Percentiles rank a stretch among this genome's conserved stretches.
Conservation (phyloP, 2,329 filamentous ascomycete species). For the Fusarium sp. region DNA sequence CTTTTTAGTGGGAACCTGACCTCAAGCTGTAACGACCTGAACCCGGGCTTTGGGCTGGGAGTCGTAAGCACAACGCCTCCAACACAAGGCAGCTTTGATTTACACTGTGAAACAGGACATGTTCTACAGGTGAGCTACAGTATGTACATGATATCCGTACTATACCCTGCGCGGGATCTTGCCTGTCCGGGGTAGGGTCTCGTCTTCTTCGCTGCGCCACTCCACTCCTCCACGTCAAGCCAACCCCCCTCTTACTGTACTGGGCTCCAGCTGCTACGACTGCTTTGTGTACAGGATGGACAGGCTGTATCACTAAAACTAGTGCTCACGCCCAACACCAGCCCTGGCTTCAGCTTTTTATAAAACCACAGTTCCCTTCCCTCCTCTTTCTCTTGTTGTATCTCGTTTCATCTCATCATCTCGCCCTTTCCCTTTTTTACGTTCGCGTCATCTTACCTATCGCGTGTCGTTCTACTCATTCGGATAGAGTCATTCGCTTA, state of each 20-base stretch:
- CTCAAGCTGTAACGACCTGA: constrained; percentile 36
- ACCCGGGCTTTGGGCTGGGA: constrained; percentile 26
- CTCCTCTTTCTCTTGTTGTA: constrained; percentile 11
- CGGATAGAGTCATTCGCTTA: constrained; percentile 35
- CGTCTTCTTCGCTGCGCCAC: constrained; percentile 33
- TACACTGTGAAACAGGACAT: constrained; percentile 3
- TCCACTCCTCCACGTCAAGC: constrained; percentile 37
- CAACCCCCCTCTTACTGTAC: constrained; percentile 19
- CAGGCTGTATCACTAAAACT: constrained; percentile 7
- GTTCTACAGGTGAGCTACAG: not conserved
- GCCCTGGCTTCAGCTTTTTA: constrained; percentile 37
- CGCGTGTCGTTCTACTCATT: constrained; percentile 13
- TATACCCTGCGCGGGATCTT: constrained; percentile 7
- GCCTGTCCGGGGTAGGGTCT: constrained; percentile 16
- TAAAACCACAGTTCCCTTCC: constrained; percentile 39
- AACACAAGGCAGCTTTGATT: constrained; percentile 31
- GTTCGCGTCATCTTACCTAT: constrained; percentile 20
- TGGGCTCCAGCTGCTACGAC: constrained; percentile 1
- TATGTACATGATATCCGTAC: not conserved
- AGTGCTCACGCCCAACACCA: constrained; percentile 32
- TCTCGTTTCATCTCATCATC: constrained; percentile 23
- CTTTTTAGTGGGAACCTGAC: constrained; percentile 37
- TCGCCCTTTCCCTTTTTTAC: constrained; percentile 15
- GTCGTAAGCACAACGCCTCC: constrained; percentile 42
- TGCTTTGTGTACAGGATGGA: constrained; percentile 6